phyloP scores from a whole-genome alignment of 345 rosid species.

The Gossypium sturtianum region DNA sequence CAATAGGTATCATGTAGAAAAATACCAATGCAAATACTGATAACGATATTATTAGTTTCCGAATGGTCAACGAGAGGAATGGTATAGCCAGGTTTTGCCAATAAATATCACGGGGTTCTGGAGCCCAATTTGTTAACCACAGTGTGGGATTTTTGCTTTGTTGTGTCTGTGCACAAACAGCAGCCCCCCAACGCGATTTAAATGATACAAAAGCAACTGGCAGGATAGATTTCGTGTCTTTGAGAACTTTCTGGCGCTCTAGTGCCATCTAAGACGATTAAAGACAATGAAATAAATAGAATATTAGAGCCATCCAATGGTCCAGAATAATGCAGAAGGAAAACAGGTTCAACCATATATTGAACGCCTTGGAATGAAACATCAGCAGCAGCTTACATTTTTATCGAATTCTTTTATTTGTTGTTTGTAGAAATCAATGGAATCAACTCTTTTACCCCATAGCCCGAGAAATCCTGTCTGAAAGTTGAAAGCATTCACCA shows the following conservation, averaged over 20 bases:
- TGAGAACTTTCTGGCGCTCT: slow-evolving; percentile 66
- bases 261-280: slow-evolving; percentile 49
- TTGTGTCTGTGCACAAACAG: slow-evolving; percentile 96
- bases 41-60: slow-evolving; percentile 64
- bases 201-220: slow-evolving; percentile 90
- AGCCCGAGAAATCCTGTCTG: slow-evolving; percentile 85
- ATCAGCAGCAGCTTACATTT: slow-evolving; percentile 37
- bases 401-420: slow-evolving; percentile 51
- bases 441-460: slow-evolving; percentile 70
- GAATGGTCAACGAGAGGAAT: slow-evolving; percentile 70
- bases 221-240: slow-evolving; percentile 59
- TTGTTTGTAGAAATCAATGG: slow-evolving; percentile 71
- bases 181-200: slow-evolving; percentile 92
- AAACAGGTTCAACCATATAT: not conserved
- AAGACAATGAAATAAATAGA: not conserved
- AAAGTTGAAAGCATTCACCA: slow-evolving; percentile 12
- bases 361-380: not conserved
- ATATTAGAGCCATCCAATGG: not conserved
- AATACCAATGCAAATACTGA: slow-evolving; percentile 80
- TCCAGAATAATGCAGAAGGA: slow-evolving; percentile 1
- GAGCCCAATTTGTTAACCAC: slow-evolving; percentile 94
- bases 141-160: slow-evolving; percentile 88
- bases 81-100: slow-evolving; percentile 95
- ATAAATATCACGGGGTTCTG: slow-evolving; percentile 93
- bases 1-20: slow-evolving; percentile 98